A percentile compares a stretch with the other conserved stretches of the same genome.
Conservation (phyloP, 768 basidiomycete genomes). For the Russula abietina region DNA sequence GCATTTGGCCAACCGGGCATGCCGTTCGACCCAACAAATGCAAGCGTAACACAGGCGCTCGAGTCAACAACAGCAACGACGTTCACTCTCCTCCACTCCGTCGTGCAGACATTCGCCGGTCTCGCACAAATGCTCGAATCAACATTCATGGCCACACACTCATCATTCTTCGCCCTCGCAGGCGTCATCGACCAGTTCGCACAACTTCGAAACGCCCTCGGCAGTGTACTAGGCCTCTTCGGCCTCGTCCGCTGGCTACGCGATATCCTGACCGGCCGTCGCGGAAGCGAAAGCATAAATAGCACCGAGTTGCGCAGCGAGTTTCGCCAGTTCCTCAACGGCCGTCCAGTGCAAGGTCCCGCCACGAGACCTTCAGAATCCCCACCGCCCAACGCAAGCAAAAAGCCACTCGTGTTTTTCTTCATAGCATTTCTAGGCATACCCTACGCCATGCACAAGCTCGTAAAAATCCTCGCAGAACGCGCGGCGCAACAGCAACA, state of each 20-base stretch:
- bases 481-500: conserved; percentile 49
- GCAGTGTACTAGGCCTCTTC: conserved; percentile 89
- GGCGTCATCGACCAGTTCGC: conserved; percentile 94
- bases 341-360: conserved; percentile 51
- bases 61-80: conserved; percentile 88
- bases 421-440: conserved; percentile 89
- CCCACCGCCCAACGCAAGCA: conserved; percentile 57
- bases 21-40: conserved; percentile 45
- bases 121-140: conserved; percentile 96
- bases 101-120: conserved; percentile 92
- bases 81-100: conserved; percentile 86
- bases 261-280: conserved; percentile 48
- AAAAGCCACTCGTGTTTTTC: conserved; percentile 90
- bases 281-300: conserved; percentile 24
- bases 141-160: conserved; percentile 96
- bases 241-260: conserved; percentile 84
- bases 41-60: conserved; percentile 80
- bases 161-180: conserved; percentile 93
- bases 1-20: conserved; percentile 36
- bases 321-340: conserved; percentile 72
- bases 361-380: conserved; percentile 16
- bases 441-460: conserved; percentile 88
- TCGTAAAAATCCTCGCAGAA: conserved; percentile 70
- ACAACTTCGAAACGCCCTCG: conserved; percentile 85
- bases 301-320: conserved; percentile 48